Conservation (phyloP, 1,284 basidiomycete species). For the Cutaneotrichosporon sp. region DNA sequence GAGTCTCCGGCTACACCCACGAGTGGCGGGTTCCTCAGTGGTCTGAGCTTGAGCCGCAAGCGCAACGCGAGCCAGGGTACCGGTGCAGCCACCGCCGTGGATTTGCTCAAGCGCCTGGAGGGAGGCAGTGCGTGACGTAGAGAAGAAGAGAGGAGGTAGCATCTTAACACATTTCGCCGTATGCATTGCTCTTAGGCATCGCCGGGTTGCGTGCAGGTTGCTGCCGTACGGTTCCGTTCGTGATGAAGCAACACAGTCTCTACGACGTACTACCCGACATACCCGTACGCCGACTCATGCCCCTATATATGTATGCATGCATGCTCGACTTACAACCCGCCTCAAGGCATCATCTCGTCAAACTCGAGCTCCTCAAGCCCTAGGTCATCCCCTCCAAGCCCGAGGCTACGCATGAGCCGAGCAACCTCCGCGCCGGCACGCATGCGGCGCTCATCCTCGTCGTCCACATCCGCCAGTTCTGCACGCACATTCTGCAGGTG, state of each 20-base stretch:
- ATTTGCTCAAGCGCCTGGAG: slow-evolving; percentile 11
- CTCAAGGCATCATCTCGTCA: slow-evolving; percentile 1
- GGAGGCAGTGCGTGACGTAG: too few relatives aligned
- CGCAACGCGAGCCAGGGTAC: slow-evolving; percentile 4
- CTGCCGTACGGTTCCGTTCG: too few relatives aligned
- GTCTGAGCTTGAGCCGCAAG: slow-evolving; percentile 11
- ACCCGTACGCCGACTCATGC: too few relatives aligned
- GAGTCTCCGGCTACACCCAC: not conserved
- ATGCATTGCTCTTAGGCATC: too few relatives aligned
- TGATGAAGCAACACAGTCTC: too few relatives aligned
- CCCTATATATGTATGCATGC: too few relatives aligned
- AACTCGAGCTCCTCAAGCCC: slow-evolving; percentile 20
- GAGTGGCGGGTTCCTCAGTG: slow-evolving; percentile 13
- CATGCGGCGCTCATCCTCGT: slow-evolving; percentile 38
- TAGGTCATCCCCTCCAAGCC: slow-evolving; percentile 24
- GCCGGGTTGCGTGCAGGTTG: too few relatives aligned
- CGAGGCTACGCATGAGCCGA: slow-evolving; percentile 31
- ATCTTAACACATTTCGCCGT: too few relatives aligned
- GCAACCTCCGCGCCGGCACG: slow-evolving; percentile 40
- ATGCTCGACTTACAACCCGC: not conserved
- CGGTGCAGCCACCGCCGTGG: slow-evolving; percentile 7
- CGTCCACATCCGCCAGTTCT: slow-evolving; percentile 31
- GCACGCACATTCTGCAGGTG: slow-evolving; percentile 40
- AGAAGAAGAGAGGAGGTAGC: too few relatives aligned
- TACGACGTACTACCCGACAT: too few relatives aligned